A percentile compares a stretch with the other conserved stretches of the same genome.
Evolutionary conservation across 1,139 yeast genomes (phyloP).

Genomic region (Taphrina sp.): DNA sequence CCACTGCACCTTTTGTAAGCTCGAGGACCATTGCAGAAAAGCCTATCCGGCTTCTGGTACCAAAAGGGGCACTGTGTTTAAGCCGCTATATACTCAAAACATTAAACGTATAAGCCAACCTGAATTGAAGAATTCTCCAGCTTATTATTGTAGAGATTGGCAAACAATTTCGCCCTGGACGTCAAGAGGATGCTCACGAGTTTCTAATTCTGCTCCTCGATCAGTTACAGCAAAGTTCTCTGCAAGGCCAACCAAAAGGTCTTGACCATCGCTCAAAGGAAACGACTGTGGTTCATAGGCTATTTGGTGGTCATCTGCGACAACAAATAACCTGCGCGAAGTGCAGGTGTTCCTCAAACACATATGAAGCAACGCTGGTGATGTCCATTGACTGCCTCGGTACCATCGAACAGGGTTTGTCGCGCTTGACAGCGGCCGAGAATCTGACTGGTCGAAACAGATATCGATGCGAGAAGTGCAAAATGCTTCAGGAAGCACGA

Average conservation of each 20-base stretch:
- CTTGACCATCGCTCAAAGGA: constrained; percentile 43
- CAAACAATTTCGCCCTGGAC: constrained; percentile 35
- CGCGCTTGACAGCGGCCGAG: constrained; percentile 37
- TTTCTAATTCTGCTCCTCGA: constrained; percentile 50
- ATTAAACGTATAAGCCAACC: constrained; percentile 3
- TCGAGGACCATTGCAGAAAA: constrained; percentile 31
- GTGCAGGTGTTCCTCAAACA: constrained; percentile 78
- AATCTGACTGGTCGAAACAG: constrained; percentile 41
- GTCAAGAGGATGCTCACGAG: constrained; percentile 95
- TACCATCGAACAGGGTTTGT: constrained; percentile 37
- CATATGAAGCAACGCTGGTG: constrained; percentile 93
- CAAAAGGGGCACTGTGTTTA: constrained; percentile 26
- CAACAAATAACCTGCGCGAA: constrained; percentile 80
- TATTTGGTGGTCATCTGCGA: constrained; percentile 84
- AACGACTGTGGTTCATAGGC: constrained; percentile 79
- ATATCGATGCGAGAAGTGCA: constrained; percentile 85
- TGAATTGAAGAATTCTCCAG: background rate
- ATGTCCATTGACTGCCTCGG: constrained; percentile 59
- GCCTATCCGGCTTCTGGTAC: constrained; percentile 33
- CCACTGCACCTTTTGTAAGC: constrained; percentile 33
- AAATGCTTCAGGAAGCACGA: constrained; percentile 69
- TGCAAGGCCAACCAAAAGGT: constrained; percentile 29
- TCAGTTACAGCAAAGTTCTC: constrained; percentile 37
- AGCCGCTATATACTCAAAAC: constrained; percentile 30
- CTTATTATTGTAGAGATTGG: constrained; percentile 32